phyloP scores from a whole-genome alignment of 2,329 filamentous ascomycete species.

The Hypoxylon sp. region DNA sequence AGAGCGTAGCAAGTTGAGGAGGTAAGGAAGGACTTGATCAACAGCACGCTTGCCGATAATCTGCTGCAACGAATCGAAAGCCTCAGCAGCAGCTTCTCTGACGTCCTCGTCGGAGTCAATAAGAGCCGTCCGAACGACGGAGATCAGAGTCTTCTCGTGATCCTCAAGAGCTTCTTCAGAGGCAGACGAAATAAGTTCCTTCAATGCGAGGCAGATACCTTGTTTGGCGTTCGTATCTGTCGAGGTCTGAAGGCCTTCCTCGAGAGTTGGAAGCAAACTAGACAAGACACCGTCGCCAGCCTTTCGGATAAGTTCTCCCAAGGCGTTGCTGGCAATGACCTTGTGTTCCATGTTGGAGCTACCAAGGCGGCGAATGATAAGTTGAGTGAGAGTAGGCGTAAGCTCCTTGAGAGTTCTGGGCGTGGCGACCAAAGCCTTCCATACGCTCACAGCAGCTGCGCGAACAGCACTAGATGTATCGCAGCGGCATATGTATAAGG shows the following conservation, averaged over 20 bases:
- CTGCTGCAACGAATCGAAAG: conserved; percentile 94
- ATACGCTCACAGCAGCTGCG: conserved; percentile 89
- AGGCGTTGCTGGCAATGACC: conserved; percentile 95
- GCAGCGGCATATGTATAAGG: conserved; percentile 96
- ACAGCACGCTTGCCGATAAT: conserved; percentile 94
- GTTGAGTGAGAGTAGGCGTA: conserved; percentile 92
- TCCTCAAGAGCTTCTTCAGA: conserved; percentile 91
- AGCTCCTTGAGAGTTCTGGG: conserved; percentile 95
- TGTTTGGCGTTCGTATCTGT: conserved; percentile 94
- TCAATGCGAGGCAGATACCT: conserved; percentile 95
- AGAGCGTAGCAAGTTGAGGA: conserved; percentile 89
- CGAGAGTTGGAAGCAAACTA: conserved; percentile 88
- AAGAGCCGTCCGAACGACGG: conserved; percentile 91
- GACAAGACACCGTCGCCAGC: conserved; percentile 94
- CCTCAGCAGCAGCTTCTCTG: conserved; percentile 94
- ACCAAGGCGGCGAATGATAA: conserved; percentile 92
- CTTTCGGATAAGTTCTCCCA: conserved; percentile 96
- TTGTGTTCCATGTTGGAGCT: conserved; percentile 99
- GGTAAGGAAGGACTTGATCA: conserved; percentile 93
- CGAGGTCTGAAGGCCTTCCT: conserved; percentile 89
- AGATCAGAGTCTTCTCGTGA: conserved; percentile 94
- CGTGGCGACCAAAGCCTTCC: conserved; percentile 96
- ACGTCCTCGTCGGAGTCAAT: conserved; percentile 93
- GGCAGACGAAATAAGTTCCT: conserved; percentile 92
- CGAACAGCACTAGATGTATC: conserved; percentile 95